These are phyloP conservation scores for Globisporangium emineosum DNA, from an alignment of 352 stramenopile species.

Conservation along the genomic window DNA sequence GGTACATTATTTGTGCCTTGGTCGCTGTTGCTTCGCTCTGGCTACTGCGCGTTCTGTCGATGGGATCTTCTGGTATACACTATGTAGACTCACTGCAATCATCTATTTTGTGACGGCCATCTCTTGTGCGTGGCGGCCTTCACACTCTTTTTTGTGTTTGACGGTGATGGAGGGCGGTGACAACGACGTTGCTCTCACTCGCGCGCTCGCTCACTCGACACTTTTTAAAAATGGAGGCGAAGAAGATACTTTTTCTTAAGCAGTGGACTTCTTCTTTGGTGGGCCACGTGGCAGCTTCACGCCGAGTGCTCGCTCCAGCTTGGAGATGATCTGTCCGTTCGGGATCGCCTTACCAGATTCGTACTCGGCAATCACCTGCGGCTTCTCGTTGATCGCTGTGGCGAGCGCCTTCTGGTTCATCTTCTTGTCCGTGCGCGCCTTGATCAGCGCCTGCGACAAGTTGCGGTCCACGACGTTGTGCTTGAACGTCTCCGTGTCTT, in stretches of 20 bases:
- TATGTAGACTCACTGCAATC: constrained; percentile 3
- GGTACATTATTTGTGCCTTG: constrained; percentile 1
- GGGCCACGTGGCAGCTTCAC: constrained; percentile 75
- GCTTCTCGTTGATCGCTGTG: constrained; percentile 95
- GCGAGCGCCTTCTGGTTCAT: constrained; percentile 98
- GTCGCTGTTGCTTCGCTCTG: not conserved
- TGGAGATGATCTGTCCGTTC: constrained; percentile 96
- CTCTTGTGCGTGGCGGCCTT: constrained; percentile 2
- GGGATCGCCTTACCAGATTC: constrained; percentile 97
- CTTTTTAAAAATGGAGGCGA: not conserved
- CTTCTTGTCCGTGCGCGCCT: constrained; percentile 96
- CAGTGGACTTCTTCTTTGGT: constrained; percentile 64
- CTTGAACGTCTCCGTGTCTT: constrained; percentile 90
- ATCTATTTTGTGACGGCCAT: constrained; percentile 5
- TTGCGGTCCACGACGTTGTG: constrained; percentile 84
- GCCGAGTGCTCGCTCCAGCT: constrained; percentile 95
- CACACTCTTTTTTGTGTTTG: not conserved
- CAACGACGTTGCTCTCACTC: not conserved
- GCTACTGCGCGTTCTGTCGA: not conserved
- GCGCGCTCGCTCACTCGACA: not conserved
- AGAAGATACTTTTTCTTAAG: constrained; percentile 28
- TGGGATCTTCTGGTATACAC: constrained; percentile 6
- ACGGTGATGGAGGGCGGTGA: too few species aligned
- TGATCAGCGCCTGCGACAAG: constrained; percentile 91
- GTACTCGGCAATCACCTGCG: constrained; percentile 96